Conservation (phyloP, 257 asterid species). For the Solanum chilense region DNA sequence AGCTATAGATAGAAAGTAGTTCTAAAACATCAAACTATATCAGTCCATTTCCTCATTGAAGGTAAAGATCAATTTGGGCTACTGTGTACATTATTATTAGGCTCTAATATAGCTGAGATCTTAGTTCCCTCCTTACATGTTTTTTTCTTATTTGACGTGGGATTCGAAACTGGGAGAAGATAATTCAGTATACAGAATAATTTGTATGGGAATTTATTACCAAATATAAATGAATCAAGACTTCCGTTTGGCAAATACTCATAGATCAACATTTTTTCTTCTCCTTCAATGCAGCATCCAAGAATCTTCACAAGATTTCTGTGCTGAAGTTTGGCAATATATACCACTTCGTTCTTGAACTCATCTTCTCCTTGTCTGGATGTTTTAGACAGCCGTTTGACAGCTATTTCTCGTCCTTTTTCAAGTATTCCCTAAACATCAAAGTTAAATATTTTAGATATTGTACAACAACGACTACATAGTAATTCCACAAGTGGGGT, state of each 20-base stretch:
- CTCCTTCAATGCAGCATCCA: conserved; percentile 40
- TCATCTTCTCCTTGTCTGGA: conserved; percentile 44
- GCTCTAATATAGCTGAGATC: neutral
- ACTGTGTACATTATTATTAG: neutral
- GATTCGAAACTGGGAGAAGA: neutral
- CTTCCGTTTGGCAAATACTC: conserved; percentile 49
- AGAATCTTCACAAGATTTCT: conserved; percentile 48
- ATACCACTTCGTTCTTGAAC: conserved; percentile 40
- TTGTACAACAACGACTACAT: neutral
- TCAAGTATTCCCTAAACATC: conserved; percentile 26
- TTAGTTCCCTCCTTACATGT: neutral
- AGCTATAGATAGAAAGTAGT: neutral
- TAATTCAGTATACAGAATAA: neutral
- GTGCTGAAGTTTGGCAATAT: conserved; percentile 43
- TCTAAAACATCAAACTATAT: neutral
- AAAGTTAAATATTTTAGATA: neutral
- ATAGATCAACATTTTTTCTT: conserved; percentile 36
- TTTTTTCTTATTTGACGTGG: neutral
- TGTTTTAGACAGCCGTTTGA: conserved; percentile 35
- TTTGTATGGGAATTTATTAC: conserved; percentile 1
- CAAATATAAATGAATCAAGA: conserved; percentile 35
- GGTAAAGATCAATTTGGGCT: neutral
- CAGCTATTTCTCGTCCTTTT: conserved; percentile 40
- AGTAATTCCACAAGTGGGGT: neutral
- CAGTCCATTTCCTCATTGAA: neutral